These are phyloP conservation scores for Aspergillus panamensis DNA, from an alignment of 495 filamentous ascomycete genomes.

Conservation along the genomic window DNA sequence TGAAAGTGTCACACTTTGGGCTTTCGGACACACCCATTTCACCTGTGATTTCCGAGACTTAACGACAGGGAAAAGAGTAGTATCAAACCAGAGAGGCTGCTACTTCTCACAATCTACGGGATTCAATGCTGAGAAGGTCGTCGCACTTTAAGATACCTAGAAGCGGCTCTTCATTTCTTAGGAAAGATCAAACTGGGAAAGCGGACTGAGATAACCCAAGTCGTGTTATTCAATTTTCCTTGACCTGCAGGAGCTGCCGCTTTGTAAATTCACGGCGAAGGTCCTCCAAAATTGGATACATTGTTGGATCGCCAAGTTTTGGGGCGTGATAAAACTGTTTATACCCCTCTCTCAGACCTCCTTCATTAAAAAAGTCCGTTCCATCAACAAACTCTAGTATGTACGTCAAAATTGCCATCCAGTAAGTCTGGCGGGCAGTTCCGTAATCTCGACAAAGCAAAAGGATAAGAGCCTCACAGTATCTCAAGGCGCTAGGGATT, in stretches of 20 bases:
- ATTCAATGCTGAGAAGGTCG: constrained; percentile 22
- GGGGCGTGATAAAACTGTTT: constrained; percentile 22
- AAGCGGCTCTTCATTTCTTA: not conserved
- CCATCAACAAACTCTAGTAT: constrained; percentile 27
- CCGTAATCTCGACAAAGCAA: constrained; percentile 27
- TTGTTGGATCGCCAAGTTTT: constrained; percentile 23
- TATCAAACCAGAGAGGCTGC: constrained; percentile 33
- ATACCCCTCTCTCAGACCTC: constrained; percentile 18
- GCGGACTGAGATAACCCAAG: no score
- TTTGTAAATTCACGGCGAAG: constrained; percentile 17
- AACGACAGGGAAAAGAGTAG: constrained; percentile 23
- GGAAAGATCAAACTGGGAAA: no score
- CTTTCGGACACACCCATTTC: constrained; percentile 53
- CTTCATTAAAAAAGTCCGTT: constrained; percentile 24
- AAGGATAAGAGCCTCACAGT: constrained; percentile 26
- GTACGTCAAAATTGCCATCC: constrained; percentile 29
- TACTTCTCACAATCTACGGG: constrained; percentile 27
- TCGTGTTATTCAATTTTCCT: not conserved
- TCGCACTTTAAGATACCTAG: constrained; percentile 1
- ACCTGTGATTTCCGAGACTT: constrained; percentile 42
- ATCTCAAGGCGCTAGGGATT: constrained; percentile 24
- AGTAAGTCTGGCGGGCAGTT: constrained; percentile 17
- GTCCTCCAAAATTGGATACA: constrained; percentile 22
- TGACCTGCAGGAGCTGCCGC: not conserved
- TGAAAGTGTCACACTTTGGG: constrained; percentile 42